Base-by-base conservation (phyloP, 768 basidiomycete species). In the Tylopilus balloui region DNA sequence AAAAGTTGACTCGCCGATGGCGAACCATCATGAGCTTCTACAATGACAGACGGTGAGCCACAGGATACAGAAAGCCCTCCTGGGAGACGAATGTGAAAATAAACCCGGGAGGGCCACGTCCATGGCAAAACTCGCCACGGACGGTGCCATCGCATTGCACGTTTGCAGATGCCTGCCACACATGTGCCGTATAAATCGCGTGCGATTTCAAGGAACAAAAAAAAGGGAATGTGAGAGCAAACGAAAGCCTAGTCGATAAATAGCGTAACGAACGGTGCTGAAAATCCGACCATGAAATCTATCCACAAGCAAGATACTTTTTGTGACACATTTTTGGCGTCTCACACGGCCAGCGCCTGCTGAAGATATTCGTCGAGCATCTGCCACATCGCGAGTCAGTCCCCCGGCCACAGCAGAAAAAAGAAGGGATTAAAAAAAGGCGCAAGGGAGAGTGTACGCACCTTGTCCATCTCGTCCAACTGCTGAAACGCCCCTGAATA, bases 381-480 rank as follows among this genome's bases (percentile, higher is more conserved):
- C 65, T 67, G 29, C 10, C 24, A 24, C 3, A 11, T 6, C 3
- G 13, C 42, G 25, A 6, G 41, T 57, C 51, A 53, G 43, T n/a
- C 2, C 4, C 28, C 5, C n/a, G 4, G 14, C 11, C 3, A 7
- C 24, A 6, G 4, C 10, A 15, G 12, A 17, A 10, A 41, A 15
- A 37, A 7, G 6, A 15, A n/a, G 8, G 23, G 15, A 35, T 9
- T 34, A 10, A 14, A 19, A 41, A 41, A 27, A 27, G 11, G n/a
- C n/a, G n/a, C n/a, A n/a, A 6, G 20, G 14, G 23, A 20, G 5
- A 24, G 3, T 12, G 17, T 8, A 59, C 67, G 14, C 54, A 86
- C 89, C 79, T 83, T 80, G 65, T 92, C 89, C 74, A 87, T 80
- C 46, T 88, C 87, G 41, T 89, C 86, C 54, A 92, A 60, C 53